Conservation (phyloP, 1,284 basidiomycete species). For the Ustilago shanxiensis region DNA sequence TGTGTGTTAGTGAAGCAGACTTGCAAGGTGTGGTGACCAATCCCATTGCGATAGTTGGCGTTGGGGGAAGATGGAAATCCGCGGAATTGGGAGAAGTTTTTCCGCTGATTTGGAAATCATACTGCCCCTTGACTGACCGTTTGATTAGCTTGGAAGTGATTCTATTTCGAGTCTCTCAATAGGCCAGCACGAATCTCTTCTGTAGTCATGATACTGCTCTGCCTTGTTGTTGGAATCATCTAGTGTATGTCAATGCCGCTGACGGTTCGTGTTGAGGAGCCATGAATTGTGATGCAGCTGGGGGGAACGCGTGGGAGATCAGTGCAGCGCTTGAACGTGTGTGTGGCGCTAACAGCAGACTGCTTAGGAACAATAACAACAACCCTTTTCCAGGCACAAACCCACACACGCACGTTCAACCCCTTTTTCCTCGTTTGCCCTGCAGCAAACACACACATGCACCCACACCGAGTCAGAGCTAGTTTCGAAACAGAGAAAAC, state of each 20-base stretch:
- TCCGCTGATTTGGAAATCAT: slow-evolving; percentile 1
- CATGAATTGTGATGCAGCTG: too few relatives aligned
- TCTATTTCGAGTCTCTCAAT: too few relatives aligned
- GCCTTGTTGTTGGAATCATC: too few relatives aligned
- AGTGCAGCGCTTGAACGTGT: too few relatives aligned
- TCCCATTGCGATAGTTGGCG: not conserved
- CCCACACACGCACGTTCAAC: not conserved
- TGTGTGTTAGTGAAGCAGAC: not conserved
- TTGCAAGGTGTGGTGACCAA: not conserved
- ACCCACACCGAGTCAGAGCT: not conserved
- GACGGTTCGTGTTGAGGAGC: too few relatives aligned
- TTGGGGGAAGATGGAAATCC: not conserved
- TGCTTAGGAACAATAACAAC: too few relatives aligned
- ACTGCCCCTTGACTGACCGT: not conserved
- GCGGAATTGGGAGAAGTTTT: not conserved
- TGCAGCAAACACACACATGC: not conserved
- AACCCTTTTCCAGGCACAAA: not conserved
- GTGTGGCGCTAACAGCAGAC: too few relatives aligned
- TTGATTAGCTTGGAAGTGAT: not conserved
- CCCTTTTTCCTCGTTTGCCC: slow-evolving; percentile 4
- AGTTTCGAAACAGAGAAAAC: not conserved
- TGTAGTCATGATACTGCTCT: too few relatives aligned
- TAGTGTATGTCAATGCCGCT: too few relatives aligned
- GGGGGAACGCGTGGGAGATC: too few relatives aligned
- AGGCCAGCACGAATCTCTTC: too few relatives aligned